Percentiles rank a stretch among this genome's conserved stretches.
Conservation (phyloP, 176 grass and related monocot species). For the Leersia perrieri region DNA sequence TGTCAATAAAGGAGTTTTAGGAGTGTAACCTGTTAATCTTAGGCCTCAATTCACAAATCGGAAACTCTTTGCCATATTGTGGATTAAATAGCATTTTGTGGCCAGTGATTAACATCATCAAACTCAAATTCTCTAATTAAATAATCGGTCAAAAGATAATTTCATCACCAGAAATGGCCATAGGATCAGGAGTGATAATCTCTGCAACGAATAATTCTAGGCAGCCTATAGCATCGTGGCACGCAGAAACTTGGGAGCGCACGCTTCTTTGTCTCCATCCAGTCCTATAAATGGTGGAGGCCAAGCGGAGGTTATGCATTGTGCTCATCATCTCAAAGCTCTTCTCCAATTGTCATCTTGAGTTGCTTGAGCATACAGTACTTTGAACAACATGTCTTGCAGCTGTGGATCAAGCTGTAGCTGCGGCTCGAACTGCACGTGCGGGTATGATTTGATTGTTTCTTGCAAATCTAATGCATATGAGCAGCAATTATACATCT, state of each 20-base stretch:
- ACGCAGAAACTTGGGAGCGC: neutral
- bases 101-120: neutral
- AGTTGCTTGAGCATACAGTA: neutral
- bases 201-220: neutral
- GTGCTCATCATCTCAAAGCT: slow-evolving; percentile 14
- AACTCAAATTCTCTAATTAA: neutral
- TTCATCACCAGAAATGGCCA: neutral
- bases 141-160: neutral
- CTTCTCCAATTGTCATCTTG: neutral
- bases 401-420: slow-evolving; percentile 39
- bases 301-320: neutral
- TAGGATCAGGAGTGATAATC: neutral
- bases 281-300: slow-evolving; percentile 24
- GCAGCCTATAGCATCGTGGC: neutral
- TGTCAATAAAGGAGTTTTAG: neutral
- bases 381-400: slow-evolving; percentile 36
- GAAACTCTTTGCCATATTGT: neutral
- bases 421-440: slow-evolving; percentile 41
- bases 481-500: neutral
- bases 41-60: neutral
- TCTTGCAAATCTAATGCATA: neutral
- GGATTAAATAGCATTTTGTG: neutral
- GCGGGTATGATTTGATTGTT: slow-evolving; percentile 22
- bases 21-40: neutral
- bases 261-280: neutral